Evolutionary conservation across 169 alveolate genomes (phyloP), one percentile per base, ranked within the genome.

Genomic region (Babesia ovis): DNA sequence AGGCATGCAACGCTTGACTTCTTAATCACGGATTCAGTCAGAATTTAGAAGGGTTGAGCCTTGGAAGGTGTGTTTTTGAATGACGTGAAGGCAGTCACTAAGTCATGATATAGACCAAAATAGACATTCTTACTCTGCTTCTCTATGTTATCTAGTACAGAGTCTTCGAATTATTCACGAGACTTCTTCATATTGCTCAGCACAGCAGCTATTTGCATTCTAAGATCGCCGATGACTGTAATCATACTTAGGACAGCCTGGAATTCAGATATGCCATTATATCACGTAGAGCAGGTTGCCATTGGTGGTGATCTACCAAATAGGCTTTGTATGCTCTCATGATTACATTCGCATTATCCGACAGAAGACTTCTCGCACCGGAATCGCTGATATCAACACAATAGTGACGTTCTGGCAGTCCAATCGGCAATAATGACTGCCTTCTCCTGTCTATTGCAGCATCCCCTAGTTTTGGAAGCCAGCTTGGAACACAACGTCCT

Each of bases 131-230:
- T 41, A 77, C 86, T 77, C 37, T 71, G 62, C 12, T 31, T 8
- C 67, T 77, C 86, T 23, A 77, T 37, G 2, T 31, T 67, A 22
- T 59, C 71, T 48, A 77, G 57, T 20, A 77, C 73, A 51, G 23
- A 68, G 45, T 77, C 86, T 53, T 77, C 86, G 22, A 61, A 48
- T 27, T 62, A 72, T 27, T 77, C 86, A 31, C 86, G 59, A 32
- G 69, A 20, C 11, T 50, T 32, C 22, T 29, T 68, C 70, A 77
- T 77, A 31, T 43, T 48, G 29, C 45, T 16, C 23, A 77, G 11
- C 22, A 50, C 69, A 37, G 25, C 35, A 8, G 29, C 12, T 4
- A 77, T 27, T 4, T 20, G 45, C 23, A 39, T 59, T 46, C 67
- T 68, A 25, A 60, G 54, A 31, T 66, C 64, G 46, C 50, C 14